phyloP scores from a whole-genome alignment of 148 eudicot species.

The Nepenthes mirabilis region DNA sequence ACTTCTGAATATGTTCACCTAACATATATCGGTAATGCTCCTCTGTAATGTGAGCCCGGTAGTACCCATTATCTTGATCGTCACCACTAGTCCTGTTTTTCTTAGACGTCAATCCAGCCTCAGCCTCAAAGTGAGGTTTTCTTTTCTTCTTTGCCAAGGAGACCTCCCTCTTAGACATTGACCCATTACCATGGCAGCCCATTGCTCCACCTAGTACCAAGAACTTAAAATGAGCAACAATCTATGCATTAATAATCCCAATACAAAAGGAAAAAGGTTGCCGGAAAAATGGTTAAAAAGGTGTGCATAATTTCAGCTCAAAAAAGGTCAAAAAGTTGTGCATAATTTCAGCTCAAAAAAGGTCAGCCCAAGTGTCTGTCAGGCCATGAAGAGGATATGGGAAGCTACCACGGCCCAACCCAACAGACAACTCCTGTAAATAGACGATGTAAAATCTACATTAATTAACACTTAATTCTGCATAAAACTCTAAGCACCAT shows the following conservation, averaged over 20 bases:
- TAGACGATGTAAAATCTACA: too few relatives aligned
- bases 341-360: too few relatives aligned
- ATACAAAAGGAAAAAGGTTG: too few relatives aligned
- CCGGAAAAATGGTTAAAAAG: too few relatives aligned
- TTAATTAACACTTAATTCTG: too few relatives aligned
- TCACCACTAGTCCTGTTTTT: conserved; percentile 54
- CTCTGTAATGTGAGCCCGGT: conserved; percentile 46
- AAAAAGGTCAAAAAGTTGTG: too few relatives aligned
- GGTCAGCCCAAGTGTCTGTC: too few relatives aligned
- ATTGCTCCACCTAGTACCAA: conserved; percentile 34
- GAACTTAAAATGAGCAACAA: conserved; percentile 7
- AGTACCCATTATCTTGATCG: conserved; percentile 52
- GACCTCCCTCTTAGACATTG: conserved; percentile 37
- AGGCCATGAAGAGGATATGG: too few relatives aligned
- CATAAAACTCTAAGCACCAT: too few relatives aligned
- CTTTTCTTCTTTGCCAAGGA: conserved; percentile 30
- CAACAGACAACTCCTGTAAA: too few relatives aligned
- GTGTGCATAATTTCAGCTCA: too few relatives aligned
- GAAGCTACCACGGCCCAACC: too few relatives aligned
- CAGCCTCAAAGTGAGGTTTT: conserved; percentile 8
- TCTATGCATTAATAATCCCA: not conserved
- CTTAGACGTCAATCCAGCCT: conserved; percentile 13
- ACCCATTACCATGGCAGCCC: conserved; percentile 50
- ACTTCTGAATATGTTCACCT: conserved; percentile 82
- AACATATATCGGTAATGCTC: conserved; percentile 76